phyloP scores from a whole-genome alignment of 345 rosid genomes.

The Microcos paniculata region DNA sequence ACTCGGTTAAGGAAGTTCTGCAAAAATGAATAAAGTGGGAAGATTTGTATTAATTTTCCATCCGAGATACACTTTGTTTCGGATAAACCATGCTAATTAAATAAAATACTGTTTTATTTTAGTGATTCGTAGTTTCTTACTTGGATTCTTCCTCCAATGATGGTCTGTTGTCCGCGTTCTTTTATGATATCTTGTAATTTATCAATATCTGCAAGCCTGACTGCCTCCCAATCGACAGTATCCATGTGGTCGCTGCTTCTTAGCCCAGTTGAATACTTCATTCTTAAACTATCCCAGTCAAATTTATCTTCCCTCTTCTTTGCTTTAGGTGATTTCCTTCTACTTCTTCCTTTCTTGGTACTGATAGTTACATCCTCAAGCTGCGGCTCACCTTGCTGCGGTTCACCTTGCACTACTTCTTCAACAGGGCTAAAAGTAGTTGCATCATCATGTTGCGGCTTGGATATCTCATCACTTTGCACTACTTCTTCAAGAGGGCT shows the following conservation, averaged over 20 bases:
- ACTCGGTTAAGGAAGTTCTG: conserved; percentile 52
- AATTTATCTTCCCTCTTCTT: conserved; percentile 13
- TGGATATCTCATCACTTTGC: neutral
- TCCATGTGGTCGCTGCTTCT: conserved; percentile 41
- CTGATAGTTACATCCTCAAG: neutral
- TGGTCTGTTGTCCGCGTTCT: conserved; percentile 51
- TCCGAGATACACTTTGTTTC: neutral
- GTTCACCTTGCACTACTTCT: neutral
- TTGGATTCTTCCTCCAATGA: conserved; percentile 43
- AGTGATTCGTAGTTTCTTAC: conserved; percentile 24
- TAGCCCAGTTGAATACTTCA: conserved; percentile 25
- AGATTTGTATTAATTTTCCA: neutral
- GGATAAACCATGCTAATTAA: neutral
- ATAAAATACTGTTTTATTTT: too few species aligned
- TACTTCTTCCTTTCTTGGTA: conserved; percentile 14
- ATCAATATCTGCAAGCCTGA: conserved; percentile 28
- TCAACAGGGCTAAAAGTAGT: too few species aligned
- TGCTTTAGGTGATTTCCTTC: neutral
- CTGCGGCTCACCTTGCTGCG: neutral
- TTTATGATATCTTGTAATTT: conserved; percentile 36
- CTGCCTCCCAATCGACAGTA: conserved; percentile 61
- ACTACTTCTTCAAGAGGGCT: neutral
- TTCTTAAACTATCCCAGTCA: conserved; percentile 53
- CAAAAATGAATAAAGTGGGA: neutral
- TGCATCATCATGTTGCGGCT: too few species aligned